Percentiles rank a stretch among this genome's conserved stretches.
These are phyloP conservation scores for Yarrowia keelungensis DNA, from an alignment of 805 yeast species.

Conservation along the genomic window DNA sequence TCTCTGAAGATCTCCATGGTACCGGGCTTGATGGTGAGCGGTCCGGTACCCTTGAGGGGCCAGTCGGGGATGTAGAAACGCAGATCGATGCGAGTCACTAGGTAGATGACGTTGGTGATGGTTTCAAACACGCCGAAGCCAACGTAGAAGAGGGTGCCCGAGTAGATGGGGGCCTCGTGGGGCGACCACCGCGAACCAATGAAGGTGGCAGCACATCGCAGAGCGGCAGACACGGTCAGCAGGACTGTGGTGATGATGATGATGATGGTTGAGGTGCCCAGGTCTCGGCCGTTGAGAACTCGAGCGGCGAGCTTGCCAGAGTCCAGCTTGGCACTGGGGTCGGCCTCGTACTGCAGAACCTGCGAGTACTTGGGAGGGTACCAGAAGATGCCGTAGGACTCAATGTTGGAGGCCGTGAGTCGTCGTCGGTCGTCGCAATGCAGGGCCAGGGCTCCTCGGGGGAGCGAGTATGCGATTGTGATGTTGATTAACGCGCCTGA, in stretches of 20 bases:
- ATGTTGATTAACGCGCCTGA: slow-evolving; percentile 60
- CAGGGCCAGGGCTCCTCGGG: slow-evolving; percentile 31
- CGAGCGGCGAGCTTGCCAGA: slow-evolving; percentile 29
- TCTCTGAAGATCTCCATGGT: slow-evolving; percentile 35
- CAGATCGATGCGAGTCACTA: slow-evolving; percentile 73
- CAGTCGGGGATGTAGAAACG: slow-evolving; percentile 81
- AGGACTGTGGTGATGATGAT: slow-evolving; percentile 22
- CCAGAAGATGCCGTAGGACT: slow-evolving; percentile 28
- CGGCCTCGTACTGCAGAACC: slow-evolving; percentile 32
- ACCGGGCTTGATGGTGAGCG: slow-evolving; percentile 19
- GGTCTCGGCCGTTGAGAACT: slow-evolving; percentile 27
- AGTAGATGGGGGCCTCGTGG: slow-evolving; percentile 26
- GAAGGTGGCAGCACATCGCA: slow-evolving; percentile 29
- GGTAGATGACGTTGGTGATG: slow-evolving; percentile 61
- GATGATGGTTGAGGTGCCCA: slow-evolving; percentile 23
- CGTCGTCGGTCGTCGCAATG: slow-evolving; percentile 23
- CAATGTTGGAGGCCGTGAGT: slow-evolving; percentile 34
- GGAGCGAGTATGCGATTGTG: slow-evolving; percentile 55
- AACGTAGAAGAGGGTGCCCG: slow-evolving; percentile 59
- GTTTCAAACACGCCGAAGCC: slow-evolving; percentile 73
- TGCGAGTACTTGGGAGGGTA: slow-evolving; percentile 36
- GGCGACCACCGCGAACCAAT: slow-evolving; percentile 15
- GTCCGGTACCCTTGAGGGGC: slow-evolving; percentile 49
- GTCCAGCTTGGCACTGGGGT: slow-evolving; percentile 34
- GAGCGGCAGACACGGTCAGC: slow-evolving; percentile 19